phyloP scores from a whole-genome alignment of 1,284 basidiomycete species.

The Moesziomyces parantarcticus region DNA sequence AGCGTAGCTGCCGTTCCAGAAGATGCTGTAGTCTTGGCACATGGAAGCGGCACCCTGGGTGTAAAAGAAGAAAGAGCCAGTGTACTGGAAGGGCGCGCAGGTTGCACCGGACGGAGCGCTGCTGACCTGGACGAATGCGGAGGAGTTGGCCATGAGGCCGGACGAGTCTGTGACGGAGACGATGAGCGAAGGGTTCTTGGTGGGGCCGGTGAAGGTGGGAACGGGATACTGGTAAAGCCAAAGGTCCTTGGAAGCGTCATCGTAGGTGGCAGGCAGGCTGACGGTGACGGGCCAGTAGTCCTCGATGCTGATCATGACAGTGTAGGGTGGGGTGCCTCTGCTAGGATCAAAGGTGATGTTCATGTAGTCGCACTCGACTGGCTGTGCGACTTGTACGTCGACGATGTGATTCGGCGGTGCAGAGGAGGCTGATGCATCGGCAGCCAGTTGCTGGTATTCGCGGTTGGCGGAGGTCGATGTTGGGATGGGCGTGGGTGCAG shows the following conservation, averaged over 20 bases:
- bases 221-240: slow-evolving; percentile 54
- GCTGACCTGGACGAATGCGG: slow-evolving; percentile 27
- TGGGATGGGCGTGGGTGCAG: slow-evolving; percentile 5
- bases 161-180: slow-evolving; percentile 55
- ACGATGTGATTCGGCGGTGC: slow-evolving; percentile 18
- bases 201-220: slow-evolving; percentile 33
- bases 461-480: neutral
- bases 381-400: slow-evolving; percentile 39
- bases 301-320: slow-evolving; percentile 50
- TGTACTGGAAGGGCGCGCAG: slow-evolving; percentile 23
- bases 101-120: slow-evolving; percentile 12
- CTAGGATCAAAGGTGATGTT: slow-evolving; percentile 58
- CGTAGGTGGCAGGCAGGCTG: slow-evolving; percentile 38
- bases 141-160: slow-evolving; percentile 54
- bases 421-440: slow-evolving; percentile 1
- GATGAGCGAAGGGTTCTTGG: slow-evolving; percentile 43
- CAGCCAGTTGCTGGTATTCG: slow-evolving; percentile 17
- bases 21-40: slow-evolving; percentile 35
- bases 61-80: slow-evolving; percentile 37
- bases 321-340: slow-evolving; percentile 50
- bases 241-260: slow-evolving; percentile 36
- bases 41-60: slow-evolving; percentile 27
- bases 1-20: slow-evolving; percentile 34
- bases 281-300: slow-evolving; percentile 49
- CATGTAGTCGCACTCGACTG: slow-evolving; percentile 47